Percentiles rank a stretch among this genome's conserved stretches.
Conservation (phyloP, 495 filamentous ascomycete genomes). For the Daldinia vernicosa region DNA sequence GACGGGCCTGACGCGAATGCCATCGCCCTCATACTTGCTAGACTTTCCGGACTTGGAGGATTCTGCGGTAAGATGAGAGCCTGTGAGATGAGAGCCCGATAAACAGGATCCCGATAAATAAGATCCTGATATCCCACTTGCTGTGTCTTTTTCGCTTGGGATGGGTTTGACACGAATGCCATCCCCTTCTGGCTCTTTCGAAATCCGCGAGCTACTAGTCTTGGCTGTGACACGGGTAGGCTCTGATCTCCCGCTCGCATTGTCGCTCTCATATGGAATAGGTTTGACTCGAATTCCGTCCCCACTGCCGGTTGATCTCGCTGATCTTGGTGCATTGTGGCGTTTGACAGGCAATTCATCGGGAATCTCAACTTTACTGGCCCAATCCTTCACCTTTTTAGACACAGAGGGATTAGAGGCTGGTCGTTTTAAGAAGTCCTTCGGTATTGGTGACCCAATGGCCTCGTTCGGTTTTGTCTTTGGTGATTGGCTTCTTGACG, state of each 20-base stretch:
- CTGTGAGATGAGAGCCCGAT: not conserved
- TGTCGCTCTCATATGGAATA: conserved; percentile 29
- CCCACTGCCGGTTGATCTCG: conserved; percentile 35
- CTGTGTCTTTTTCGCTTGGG: conserved; percentile 30
- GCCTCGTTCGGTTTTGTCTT: conserved; percentile 51
- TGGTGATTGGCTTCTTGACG: conserved; percentile 46
- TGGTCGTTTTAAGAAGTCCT: conserved; percentile 59
- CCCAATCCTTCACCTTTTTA: conserved; percentile 64
- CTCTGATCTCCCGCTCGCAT: conserved; percentile 29
- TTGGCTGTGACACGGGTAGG: conserved; percentile 23
- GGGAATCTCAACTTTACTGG: conserved; percentile 52
- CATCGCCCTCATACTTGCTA: conserved; percentile 44
- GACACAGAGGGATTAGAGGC: conserved; percentile 59
- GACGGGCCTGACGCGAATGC: conserved; percentile 49
- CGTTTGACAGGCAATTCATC: conserved; percentile 38
- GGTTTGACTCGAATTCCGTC: conserved; percentile 43
- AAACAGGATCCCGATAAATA: not conserved
- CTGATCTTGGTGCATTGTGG: conserved; percentile 22
- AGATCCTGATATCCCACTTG: conserved; percentile 28
- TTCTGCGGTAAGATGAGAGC: conserved; percentile 14
- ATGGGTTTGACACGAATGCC: conserved; percentile 49
- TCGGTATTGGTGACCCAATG: conserved; percentile 56
- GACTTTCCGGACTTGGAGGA: conserved; percentile 32
- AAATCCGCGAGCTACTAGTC: conserved; percentile 19
- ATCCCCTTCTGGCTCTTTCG: conserved; percentile 44